Evolutionary conservation across 108 stramenopile species (phyloP), one percentile per base, ranked within the genome.

Genomic region (Nitzschia sp.): DNA sequence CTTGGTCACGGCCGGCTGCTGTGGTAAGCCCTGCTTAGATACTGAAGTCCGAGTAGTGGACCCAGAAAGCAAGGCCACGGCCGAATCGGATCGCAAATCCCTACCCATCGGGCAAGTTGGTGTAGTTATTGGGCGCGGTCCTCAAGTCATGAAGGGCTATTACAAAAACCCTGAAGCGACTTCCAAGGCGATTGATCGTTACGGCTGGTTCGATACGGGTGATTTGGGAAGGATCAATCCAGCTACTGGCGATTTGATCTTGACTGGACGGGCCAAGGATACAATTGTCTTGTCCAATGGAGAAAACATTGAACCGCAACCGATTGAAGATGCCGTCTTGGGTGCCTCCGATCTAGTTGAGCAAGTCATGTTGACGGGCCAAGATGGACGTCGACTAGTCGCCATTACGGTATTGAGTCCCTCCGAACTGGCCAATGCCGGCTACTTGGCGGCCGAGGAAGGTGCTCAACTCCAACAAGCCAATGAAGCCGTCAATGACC

Each of bases 201-300:
- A 80, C 26, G 97, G 97, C 15, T 97, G 84, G 82, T 95, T 97
- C 58, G 91, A 97, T 67, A 96, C 95, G 8, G 97, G 97, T 51
- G 95, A 96, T 78, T 59, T 96, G 31, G 97, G 96, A 18, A 68
- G 81, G 3, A 88, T 95, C 62, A 94, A 95, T 66, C 92, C 89
- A 11, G 82, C 81, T 29, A 97, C 96, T 18, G 92, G 91, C 3
- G 93, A 95, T 69, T 68, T 97, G 32, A 89, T 95, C 33, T 60
- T 97, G 23, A 95, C 93, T 26, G 96, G 96, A 8, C 83, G 96
- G 15, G 85, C 82, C 51, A 97, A 95, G 76, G 96, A 97, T 74
- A 95, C 95, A 0, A 97, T 97, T 67, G 93, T 97, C 11, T 79
- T 95, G 38, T 86, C 81, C 36, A 95, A 95, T 76, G 96, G 96